These are phyloP conservation scores for Selenicereus undatus DNA, from an alignment of 148 eudicot genomes.

Conservation along the genomic window DNA sequence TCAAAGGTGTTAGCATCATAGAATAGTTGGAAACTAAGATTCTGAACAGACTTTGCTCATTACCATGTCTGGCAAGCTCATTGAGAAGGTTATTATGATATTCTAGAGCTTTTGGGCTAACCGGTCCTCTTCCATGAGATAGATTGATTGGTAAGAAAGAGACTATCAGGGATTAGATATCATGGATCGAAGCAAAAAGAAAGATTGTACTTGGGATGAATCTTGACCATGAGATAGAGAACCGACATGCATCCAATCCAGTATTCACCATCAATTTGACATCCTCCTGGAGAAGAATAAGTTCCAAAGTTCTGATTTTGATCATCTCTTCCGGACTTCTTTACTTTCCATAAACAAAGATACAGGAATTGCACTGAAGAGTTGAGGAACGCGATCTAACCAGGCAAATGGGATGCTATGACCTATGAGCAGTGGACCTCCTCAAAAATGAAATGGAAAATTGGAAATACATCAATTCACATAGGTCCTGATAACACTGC, in stretches of 20 bases:
- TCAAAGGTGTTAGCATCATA: not conserved
- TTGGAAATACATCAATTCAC: too few species aligned
- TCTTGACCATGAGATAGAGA: constrained; percentile 51
- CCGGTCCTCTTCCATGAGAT: constrained; percentile 36
- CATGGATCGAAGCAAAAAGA: not conserved
- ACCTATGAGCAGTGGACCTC: too few species aligned
- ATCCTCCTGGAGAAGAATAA: constrained; percentile 28
- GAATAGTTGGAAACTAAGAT: not conserved
- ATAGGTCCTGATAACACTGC: too few species aligned
- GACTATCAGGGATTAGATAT: not conserved
- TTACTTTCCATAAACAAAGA: too few species aligned
- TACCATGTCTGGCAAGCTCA: constrained; percentile 2
- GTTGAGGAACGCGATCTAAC: too few species aligned
- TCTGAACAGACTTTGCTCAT: not conserved
- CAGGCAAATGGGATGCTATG: too few species aligned
- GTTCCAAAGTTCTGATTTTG: too few species aligned
- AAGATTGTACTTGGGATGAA: constrained; percentile 37
- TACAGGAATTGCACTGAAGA: too few species aligned
- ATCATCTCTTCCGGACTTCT: too few species aligned
- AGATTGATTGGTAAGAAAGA: not conserved
- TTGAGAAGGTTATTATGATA: not conserved
- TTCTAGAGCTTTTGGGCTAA: constrained; percentile 30
- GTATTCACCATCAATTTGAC: constrained; percentile 36
- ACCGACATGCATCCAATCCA: constrained; percentile 40
- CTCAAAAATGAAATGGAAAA: too few species aligned